A percentile compares a stretch with the other conserved stretches of the same genome.
phyloP scores from a whole-genome alignment of 2,329 filamentous ascomycete genomes.

The Cadophora gregata region DNA sequence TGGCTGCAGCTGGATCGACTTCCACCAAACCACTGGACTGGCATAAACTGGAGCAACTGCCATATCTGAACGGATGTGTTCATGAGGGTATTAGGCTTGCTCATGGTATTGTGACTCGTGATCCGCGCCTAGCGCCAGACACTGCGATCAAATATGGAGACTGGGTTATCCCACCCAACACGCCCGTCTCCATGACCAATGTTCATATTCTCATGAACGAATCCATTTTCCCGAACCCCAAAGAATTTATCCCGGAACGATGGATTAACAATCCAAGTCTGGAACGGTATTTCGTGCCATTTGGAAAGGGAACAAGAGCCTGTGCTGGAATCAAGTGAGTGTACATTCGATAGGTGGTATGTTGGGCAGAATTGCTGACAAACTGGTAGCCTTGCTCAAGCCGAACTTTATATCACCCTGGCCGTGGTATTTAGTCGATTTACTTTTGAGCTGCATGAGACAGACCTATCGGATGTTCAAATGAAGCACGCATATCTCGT shows the following conservation, averaged over 20 bases:
- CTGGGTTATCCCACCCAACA: constrained; percentile 39
- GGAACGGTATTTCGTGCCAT: constrained; percentile 47
- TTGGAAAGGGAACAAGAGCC: constrained; percentile 26
- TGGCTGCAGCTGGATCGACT: constrained; percentile 43
- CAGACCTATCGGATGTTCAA: constrained; percentile 28
- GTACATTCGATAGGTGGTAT: background rate
- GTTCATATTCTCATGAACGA: constrained; percentile 22
- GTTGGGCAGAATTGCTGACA: background rate
- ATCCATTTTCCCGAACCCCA: constrained; percentile 22
- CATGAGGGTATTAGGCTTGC: constrained; percentile 43
- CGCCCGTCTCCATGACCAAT: constrained; percentile 48
- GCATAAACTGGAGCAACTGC: constrained; percentile 44
- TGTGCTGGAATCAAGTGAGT: constrained; percentile 31
- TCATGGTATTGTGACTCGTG: constrained; percentile 41
- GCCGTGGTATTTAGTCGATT: constrained; percentile 28
- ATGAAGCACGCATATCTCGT: constrained; percentile 30
- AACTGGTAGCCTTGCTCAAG: constrained; percentile 18
- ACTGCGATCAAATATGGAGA: constrained; percentile 24
- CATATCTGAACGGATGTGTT: constrained; percentile 45
- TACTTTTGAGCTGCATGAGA: constrained; percentile 26
- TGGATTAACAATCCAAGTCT: constrained; percentile 39
- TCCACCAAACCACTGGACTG: constrained; percentile 39
- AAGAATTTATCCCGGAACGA: constrained; percentile 26
- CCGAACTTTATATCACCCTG: constrained; percentile 23
- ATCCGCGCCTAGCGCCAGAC: constrained; percentile 25